Base-by-base conservation (phyloP, 306 rosid species). In the Echinosophora koreensis region DNA sequence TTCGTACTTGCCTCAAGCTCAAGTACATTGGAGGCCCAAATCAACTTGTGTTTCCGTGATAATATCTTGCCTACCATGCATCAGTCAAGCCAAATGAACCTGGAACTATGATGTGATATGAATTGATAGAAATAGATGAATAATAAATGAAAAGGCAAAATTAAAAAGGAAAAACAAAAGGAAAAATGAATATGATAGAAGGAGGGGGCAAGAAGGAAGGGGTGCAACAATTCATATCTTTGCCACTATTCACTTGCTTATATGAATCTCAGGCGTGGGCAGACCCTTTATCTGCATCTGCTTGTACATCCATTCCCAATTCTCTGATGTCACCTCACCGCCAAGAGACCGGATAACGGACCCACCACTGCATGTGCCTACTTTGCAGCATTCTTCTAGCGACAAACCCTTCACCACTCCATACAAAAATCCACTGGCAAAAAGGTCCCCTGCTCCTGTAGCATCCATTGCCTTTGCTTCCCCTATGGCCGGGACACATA, bases 361-460 rank as follows among this genome's bases (percentile, higher is more conserved):
- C 16, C 97, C 99, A 2, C 99, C 99, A 77, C 97, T 90, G 87
- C 97, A 95, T 13, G 97, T 51, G 13, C 99, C 99, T 17, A 95
- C 80, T 77, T 83, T 88, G 89, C 99, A 92, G 90, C 97, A 92
- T 76, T 91, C 91, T 86, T 92, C 97, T 11, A 96, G 84, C 9
- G 96, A 73, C 63, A 92, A 77, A 50, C 98, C 99, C 78, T 87
- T 92, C 28, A 91, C 77, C 82, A 96, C 80, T 47, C 98, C 99
- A 13, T 91, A 96, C 86, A 96, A 69, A 80, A 96, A 96, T 17
- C 99, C 99, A 79, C 99, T 85, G 0, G 98, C 99, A 80, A 96
- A 96, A 66, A 91, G 89, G 85, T 96, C 99, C 6, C 99, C 99
- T 44, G 99, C 99, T 85, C 99, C 98, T 0, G 99, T 96, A 70